Evolutionary conservation across 2,329 filamentous ascomycete species (phyloP).

Genomic region (Orbilia quercus): DNA sequence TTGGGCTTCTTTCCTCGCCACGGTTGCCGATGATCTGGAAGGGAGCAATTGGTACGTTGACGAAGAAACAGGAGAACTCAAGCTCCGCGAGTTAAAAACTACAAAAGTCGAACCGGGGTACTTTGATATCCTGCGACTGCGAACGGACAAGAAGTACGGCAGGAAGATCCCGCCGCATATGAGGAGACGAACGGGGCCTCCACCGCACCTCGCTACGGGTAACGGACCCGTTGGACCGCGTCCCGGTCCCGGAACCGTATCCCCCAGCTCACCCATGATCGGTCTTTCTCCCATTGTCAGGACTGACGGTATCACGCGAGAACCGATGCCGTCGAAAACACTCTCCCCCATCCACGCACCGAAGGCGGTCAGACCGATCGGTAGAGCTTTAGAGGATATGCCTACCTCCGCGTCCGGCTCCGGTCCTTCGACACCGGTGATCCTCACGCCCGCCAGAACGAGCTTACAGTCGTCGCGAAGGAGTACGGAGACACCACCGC

Average conservation of each 20-base stretch:
- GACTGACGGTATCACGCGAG: slow-evolving; percentile 26
- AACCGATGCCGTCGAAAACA: slow-evolving; percentile 49
- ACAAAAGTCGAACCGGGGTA: slow-evolving; percentile 91
- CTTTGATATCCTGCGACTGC: slow-evolving; percentile 93
- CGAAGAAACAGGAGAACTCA: slow-evolving; percentile 90
- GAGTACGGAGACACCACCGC: slow-evolving; percentile 50
- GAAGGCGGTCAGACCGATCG: slow-evolving; percentile 47
- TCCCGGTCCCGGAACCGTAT: slow-evolving; percentile 48
- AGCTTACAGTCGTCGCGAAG: slow-evolving; percentile 62
- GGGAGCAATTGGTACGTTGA: slow-evolving; percentile 92
- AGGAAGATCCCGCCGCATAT: slow-evolving; percentile 65
- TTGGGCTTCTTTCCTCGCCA: slow-evolving; percentile 87
- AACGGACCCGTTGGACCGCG: slow-evolving; percentile 53
- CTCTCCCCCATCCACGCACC: slow-evolving; percentile 54
- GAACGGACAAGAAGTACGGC: slow-evolving; percentile 94
- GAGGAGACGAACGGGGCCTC: slow-evolving; percentile 65
- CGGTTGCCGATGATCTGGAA: slow-evolving; percentile 87
- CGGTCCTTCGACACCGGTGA: slow-evolving; percentile 59
- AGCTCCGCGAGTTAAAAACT: slow-evolving; percentile 89
- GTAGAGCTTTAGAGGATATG: slow-evolving; percentile 52
- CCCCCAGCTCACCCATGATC: slow-evolving; percentile 54
- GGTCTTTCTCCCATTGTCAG: slow-evolving; percentile 49
- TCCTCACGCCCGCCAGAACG: slow-evolving; percentile 64
- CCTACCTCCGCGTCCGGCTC: slow-evolving; percentile 55
- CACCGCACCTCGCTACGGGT: slow-evolving; percentile 57